Evolutionary conservation across 495 filamentous ascomycete species (phyloP).

Genomic region (Articulospora tetracladia): DNA sequence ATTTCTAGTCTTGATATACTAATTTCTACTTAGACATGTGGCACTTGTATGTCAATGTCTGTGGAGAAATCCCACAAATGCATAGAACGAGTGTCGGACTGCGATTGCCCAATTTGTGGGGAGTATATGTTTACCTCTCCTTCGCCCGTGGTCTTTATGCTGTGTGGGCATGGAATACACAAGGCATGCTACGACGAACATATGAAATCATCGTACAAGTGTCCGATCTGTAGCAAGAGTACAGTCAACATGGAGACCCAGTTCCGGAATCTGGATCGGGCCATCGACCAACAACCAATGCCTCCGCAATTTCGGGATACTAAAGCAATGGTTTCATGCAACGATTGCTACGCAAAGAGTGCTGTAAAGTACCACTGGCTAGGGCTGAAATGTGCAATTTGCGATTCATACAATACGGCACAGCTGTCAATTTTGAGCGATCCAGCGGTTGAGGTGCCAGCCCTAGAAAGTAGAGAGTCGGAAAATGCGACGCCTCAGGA

Average conservation of each 20-base stretch:
- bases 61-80: constrained; percentile 83
- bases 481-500: constrained; percentile 5
- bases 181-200: constrained; percentile 78
- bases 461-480: constrained; percentile 14
- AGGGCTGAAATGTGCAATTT: constrained; percentile 83
- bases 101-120: constrained; percentile 96
- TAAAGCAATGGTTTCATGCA: constrained; percentile 80
- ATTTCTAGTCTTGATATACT: not conserved
- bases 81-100: constrained; percentile 90
- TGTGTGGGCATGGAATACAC: constrained; percentile 95
- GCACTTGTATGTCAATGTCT: constrained; percentile 84
- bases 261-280: constrained; percentile 82
- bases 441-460: constrained; percentile 20
- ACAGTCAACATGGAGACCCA: constrained; percentile 96
- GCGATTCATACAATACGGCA: constrained; percentile 80
- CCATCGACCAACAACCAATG: constrained; percentile 89
- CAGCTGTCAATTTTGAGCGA: constrained; percentile 55
- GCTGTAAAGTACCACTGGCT: constrained; percentile 91
- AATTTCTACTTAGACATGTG: constrained; percentile 60
- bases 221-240: constrained; percentile 90
- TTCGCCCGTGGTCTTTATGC: constrained; percentile 85
- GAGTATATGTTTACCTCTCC: constrained; percentile 98
- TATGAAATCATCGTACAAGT: constrained; percentile 84
- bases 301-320: constrained; percentile 76
- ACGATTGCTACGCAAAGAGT: constrained; percentile 87